A percentile compares a stretch with the other conserved stretches of the same genome.
phyloP scores from a whole-genome alignment of 2,329 filamentous ascomycete genomes.

The Cladosporium sp. region DNA sequence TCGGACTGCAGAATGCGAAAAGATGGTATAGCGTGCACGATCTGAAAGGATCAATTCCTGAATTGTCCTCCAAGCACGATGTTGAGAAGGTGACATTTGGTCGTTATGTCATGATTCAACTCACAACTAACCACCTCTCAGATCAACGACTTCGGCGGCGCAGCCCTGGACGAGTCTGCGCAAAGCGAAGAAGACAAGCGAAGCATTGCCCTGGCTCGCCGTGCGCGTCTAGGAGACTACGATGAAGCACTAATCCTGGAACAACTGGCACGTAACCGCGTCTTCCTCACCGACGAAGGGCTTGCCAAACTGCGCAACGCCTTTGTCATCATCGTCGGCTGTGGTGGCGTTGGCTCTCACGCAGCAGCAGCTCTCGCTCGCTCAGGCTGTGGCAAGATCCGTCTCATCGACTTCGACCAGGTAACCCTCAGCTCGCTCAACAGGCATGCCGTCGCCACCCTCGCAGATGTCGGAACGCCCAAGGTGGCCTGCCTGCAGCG shows the following conservation, averaged over 20 bases:
- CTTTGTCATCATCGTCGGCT: conserved; percentile 86
- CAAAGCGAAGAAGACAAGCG: conserved; percentile 53
- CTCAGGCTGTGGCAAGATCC: conserved; percentile 81
- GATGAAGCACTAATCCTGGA: conserved; percentile 83
- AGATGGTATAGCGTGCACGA: conserved; percentile 53
- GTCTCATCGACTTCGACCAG: conserved; percentile 95
- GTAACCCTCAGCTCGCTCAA: conserved; percentile 93
- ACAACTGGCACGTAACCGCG: conserved; percentile 86
- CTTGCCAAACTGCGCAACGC: conserved; percentile 73
- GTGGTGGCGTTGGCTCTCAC: conserved; percentile 92
- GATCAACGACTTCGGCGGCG: conserved; percentile 60
- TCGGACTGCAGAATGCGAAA: conserved; percentile 54
- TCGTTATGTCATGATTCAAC: background rate
- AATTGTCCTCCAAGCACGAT: conserved; percentile 47
- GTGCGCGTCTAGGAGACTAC: conserved; percentile 60
- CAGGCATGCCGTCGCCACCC: conserved; percentile 88
- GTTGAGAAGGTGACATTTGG: conserved; percentile 44
- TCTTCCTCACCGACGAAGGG: conserved; percentile 81
- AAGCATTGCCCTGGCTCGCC: conserved; percentile 54
- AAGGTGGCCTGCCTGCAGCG: conserved; percentile 84
- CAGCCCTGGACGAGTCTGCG: conserved; percentile 37
- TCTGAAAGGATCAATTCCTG: conserved; percentile 59
- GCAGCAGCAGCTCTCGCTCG: conserved; percentile 79
- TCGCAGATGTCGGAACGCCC: conserved; percentile 86
- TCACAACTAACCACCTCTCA: conserved; percentile 29